These are phyloP conservation scores for Pouteria glomerata DNA, from an alignment of 148 eudicot genomes.

Conservation along the genomic window DNA sequence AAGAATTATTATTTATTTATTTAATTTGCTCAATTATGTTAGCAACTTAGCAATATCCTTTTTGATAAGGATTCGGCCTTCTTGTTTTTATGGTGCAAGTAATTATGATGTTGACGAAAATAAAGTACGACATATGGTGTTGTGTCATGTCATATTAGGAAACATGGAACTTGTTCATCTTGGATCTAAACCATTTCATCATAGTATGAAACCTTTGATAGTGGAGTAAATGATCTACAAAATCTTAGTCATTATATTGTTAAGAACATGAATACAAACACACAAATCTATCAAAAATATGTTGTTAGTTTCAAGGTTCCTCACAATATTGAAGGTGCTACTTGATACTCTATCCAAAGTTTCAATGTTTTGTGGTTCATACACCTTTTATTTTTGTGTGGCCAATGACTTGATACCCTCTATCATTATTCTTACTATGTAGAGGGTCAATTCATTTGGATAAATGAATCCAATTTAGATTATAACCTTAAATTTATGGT, in stretches of 20 bases:
- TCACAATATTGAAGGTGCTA: conserved; percentile 20
- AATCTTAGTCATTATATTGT: conserved; percentile 32
- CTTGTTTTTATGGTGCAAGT: conserved; percentile 20
- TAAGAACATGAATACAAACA: conserved; percentile 32
- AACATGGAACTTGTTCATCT: conserved; percentile 28
- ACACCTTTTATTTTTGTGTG: not conserved
- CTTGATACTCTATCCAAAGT: not conserved
- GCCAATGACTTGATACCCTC: too few species aligned
- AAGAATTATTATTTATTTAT: not conserved
- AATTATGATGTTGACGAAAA: conserved; percentile 38
- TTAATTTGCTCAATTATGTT: not conserved
- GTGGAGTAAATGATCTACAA: conserved; percentile 38
- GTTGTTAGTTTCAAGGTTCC: conserved; percentile 31
- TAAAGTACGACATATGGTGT: conserved; percentile 29
- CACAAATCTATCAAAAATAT: conserved; percentile 35
- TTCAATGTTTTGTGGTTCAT: not conserved
- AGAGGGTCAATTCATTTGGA: too few species aligned
- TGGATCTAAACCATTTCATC: conserved; percentile 34
- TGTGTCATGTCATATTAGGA: conserved; percentile 39
- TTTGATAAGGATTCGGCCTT: not conserved
- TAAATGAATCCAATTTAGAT: too few species aligned
- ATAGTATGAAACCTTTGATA: conserved; percentile 30
- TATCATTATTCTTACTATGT: too few species aligned
- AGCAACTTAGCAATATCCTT: not conserved
- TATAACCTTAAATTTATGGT: too few species aligned